Percentiles rank a stretch among this genome's conserved stretches.
phyloP scores from a whole-genome alignment of 2,329 filamentous ascomycete genomes.

The Phyllosticta capitalensis region DNA sequence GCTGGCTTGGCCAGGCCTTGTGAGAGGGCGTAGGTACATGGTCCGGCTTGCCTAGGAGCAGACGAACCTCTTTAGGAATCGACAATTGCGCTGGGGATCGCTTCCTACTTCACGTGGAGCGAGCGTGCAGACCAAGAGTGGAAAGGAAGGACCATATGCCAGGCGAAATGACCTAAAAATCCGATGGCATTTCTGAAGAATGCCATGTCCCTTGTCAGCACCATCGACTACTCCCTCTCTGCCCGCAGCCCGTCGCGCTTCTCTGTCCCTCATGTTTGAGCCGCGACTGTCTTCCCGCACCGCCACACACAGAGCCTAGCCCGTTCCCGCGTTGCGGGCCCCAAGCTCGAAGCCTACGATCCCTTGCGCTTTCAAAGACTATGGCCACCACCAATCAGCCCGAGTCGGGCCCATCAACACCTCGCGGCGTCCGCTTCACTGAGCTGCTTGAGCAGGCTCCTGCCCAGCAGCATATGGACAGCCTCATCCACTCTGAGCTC shows the following conservation, averaged over 20 bases:
- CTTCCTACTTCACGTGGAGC: background rate
- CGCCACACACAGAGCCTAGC: conserved; percentile 6
- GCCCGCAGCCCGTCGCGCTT: background rate
- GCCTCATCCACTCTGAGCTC: conserved; percentile 18
- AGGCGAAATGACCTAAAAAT: background rate
- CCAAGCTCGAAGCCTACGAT: conserved; percentile 8
- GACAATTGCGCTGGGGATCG: background rate
- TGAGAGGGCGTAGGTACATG: too few species aligned
- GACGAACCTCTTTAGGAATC: background rate
- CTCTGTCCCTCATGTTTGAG: background rate
- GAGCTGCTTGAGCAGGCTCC: conserved; percentile 17
- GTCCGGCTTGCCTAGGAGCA: background rate
- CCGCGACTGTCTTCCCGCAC: background rate
- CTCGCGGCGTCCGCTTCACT: conserved; percentile 21
- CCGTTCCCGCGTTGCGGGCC: conserved; percentile 9
- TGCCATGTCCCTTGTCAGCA: background rate
- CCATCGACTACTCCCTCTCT: background rate
- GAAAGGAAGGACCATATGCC: background rate
- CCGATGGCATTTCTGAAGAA: background rate
- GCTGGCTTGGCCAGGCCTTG: background rate
- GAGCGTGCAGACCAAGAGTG: background rate
- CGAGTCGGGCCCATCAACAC: background rate
- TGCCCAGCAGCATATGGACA: conserved; percentile 17
- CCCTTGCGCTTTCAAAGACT: background rate
- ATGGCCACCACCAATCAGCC: conserved; percentile 8